These are phyloP conservation scores for Meyerozyma athensensis DNA, from an alignment of 1,139 yeast genomes.

Conservation along the genomic window DNA sequence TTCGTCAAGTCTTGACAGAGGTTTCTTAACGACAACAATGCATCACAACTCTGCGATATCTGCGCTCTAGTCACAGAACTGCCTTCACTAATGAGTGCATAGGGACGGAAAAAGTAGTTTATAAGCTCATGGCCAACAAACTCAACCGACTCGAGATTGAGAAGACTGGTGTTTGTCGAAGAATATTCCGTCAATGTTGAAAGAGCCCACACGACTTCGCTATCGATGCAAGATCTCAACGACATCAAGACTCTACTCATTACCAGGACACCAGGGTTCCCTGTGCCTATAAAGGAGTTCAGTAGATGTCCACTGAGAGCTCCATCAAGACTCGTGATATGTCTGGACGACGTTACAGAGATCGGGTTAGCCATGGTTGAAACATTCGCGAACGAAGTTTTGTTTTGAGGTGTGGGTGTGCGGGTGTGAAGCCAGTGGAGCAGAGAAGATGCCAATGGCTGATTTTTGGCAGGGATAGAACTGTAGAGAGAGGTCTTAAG, in stretches of 20 bases:
- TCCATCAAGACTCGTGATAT: not conserved
- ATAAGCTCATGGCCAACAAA: slow-evolving; percentile 50
- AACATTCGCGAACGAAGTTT: slow-evolving; percentile 1
- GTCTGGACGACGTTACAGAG: slow-evolving; percentile 5
- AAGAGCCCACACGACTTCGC: slow-evolving; percentile 66
- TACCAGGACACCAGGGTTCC: slow-evolving; percentile 53
- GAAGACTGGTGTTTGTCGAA: slow-evolving; percentile 40
- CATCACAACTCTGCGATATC: slow-evolving; percentile 47
- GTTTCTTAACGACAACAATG: slow-evolving; percentile 71
- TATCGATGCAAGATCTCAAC: slow-evolving; percentile 51
- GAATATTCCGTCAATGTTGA: slow-evolving; percentile 56
- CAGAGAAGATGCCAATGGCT: not conserved
- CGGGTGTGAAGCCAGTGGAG: not conserved
- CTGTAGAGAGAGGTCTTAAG: too few species aligned
- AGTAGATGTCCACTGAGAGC: slow-evolving; percentile 2
- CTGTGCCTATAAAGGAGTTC: slow-evolving; percentile 34
- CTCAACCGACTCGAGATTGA: slow-evolving; percentile 46
- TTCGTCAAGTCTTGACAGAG: slow-evolving; percentile 77
- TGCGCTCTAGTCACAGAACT: slow-evolving; percentile 28
- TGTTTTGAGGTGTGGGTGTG: not conserved
- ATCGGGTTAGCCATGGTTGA: slow-evolving; percentile 5
- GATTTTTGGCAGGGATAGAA: too few species aligned
- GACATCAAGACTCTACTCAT: slow-evolving; percentile 60
- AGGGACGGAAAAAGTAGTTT: slow-evolving; percentile 34
- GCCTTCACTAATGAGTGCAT: slow-evolving; percentile 23